phyloP scores from a whole-genome alignment of 495 filamentous ascomycete genomes.

The Penicillium samsonianum region DNA sequence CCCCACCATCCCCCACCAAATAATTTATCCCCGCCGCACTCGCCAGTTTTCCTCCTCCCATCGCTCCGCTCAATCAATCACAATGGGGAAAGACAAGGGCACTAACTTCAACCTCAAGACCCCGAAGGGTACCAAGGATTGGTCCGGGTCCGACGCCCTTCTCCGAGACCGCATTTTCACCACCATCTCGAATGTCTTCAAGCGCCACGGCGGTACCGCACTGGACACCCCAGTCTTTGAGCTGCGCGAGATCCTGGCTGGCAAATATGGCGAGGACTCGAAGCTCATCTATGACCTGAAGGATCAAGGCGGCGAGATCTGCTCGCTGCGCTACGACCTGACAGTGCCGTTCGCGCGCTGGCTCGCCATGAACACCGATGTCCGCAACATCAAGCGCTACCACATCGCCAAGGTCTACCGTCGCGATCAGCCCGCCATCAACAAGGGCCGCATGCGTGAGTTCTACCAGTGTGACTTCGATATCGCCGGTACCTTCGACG shows the following conservation, averaged over 20 bases:
- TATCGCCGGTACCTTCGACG: constrained; percentile 84
- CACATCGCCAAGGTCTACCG: constrained; percentile 89
- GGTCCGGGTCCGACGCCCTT: constrained; percentile 36
- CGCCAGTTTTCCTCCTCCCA: constrained; percentile 31
- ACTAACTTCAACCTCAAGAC: constrained; percentile 47
- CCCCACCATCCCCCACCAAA: constrained; percentile 46
- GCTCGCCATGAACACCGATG: constrained; percentile 77
- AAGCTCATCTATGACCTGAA: constrained; percentile 88
- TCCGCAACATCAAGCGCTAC: constrained; percentile 80
- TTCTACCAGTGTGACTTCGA: constrained; percentile 99
- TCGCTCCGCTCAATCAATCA: constrained; percentile 23
- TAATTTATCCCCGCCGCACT: constrained; percentile 34
- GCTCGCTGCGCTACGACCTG: constrained; percentile 84
- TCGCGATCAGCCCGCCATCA: constrained; percentile 78
- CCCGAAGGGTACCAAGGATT: constrained; percentile 53
- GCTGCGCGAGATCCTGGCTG: constrained; percentile 74
- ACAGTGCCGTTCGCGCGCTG: constrained; percentile 89
- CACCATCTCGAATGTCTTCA: constrained; percentile 81
- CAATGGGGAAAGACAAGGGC: constrained; percentile 41
- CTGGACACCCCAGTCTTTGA: constrained; percentile 87
- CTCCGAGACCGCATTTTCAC: constrained; percentile 73
- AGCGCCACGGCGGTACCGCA: constrained; percentile 82
- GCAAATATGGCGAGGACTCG: constrained; percentile 90
- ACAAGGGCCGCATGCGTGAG: constrained; percentile 89
- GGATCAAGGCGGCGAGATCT: constrained; percentile 83